A percentile compares a stretch with the other conserved stretches of the same genome.
Conservation (phyloP, 345 rosid species). For the Populus deltoides region DNA sequence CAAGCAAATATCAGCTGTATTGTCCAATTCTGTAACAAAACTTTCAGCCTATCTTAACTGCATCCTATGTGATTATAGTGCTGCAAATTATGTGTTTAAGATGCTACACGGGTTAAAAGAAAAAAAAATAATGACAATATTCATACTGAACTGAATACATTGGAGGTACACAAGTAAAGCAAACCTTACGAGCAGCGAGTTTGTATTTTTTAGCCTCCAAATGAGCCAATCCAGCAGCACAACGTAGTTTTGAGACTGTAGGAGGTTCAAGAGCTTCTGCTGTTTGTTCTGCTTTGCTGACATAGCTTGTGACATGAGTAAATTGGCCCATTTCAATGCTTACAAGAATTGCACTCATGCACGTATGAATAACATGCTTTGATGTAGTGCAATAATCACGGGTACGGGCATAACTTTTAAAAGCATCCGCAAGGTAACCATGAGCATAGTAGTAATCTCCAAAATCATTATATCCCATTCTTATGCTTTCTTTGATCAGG, state of each 20-base stretch:
- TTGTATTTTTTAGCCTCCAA: conserved; percentile 85
- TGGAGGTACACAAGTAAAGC: conserved; percentile 13
- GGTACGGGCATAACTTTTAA: conserved; percentile 81
- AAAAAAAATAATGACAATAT: not conserved
- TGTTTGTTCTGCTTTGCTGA: conserved; percentile 90
- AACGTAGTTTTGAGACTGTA: conserved; percentile 62
- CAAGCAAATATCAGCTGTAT: not conserved
- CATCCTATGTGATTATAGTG: not conserved
- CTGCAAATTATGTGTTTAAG: not conserved
- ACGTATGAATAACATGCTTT: conserved; percentile 89
- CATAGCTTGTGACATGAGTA: conserved; percentile 86
- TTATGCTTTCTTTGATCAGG: conserved; percentile 92
- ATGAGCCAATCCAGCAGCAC: conserved; percentile 95
- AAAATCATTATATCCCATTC: conserved; percentile 98
- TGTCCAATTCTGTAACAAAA: not conserved
- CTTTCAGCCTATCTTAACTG: not conserved
- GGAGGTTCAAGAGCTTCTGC: conserved; percentile 64
- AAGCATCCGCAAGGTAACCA: conserved; percentile 84
- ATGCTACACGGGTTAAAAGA: not conserved
- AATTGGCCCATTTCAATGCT: conserved; percentile 99
- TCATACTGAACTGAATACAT: not conserved
- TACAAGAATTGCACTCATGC: conserved; percentile 88
- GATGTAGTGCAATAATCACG: conserved; percentile 97
- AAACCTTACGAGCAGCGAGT: conserved; percentile 97
- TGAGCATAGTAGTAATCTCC: conserved; percentile 93